Conservation (phyloP, 2,329 filamentous ascomycete species). For the Purpureocillium lavendulum region DNA sequence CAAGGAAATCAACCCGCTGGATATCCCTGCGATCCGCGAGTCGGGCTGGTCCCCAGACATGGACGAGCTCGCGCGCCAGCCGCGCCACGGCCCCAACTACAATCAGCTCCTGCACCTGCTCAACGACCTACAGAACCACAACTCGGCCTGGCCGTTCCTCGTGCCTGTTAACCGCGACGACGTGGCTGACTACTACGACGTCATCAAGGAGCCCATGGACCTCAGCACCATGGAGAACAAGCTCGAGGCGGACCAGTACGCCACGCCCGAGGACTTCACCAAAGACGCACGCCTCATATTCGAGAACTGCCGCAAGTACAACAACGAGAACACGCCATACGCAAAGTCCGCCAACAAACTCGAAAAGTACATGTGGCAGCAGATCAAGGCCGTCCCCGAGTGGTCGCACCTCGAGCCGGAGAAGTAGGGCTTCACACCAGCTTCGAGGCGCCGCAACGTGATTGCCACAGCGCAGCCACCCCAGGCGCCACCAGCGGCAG, state of each 20-base stretch:
- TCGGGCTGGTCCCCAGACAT: conserved; percentile 96
- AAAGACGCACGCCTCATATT: conserved; percentile 84
- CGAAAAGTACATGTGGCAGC: conserved; percentile 90
- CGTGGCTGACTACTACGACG: conserved; percentile 97
- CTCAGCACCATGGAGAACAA: conserved; percentile 92
- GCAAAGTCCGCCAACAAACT: conserved; percentile 91
- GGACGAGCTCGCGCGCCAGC: conserved; percentile 92
- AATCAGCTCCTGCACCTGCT: conserved; percentile 87
- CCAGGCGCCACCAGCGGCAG: not conserved
- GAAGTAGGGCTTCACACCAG: conserved; percentile 20
- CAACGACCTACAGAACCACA: conserved; percentile 91
- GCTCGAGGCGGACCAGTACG: conserved; percentile 87
- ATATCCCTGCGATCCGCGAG: conserved; percentile 79
- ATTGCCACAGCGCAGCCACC: too few relatives aligned
- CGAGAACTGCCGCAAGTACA: conserved; percentile 92
- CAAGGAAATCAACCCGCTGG: conserved; percentile 71
- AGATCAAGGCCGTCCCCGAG: conserved; percentile 85
- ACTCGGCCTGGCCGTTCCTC: conserved; percentile 88
- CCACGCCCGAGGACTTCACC: conserved; percentile 86
- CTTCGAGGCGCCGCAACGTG: conserved; percentile 4
- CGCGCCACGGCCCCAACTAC: conserved; percentile 92
- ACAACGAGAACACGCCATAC: conserved; percentile 90
- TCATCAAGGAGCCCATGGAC: conserved; percentile 98
- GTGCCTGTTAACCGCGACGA: conserved; percentile 92
- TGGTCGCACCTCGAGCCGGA: conserved; percentile 63